Conservation (phyloP, 2,329 filamentous ascomycete species). For the Mycosphaerella sp. region DNA sequence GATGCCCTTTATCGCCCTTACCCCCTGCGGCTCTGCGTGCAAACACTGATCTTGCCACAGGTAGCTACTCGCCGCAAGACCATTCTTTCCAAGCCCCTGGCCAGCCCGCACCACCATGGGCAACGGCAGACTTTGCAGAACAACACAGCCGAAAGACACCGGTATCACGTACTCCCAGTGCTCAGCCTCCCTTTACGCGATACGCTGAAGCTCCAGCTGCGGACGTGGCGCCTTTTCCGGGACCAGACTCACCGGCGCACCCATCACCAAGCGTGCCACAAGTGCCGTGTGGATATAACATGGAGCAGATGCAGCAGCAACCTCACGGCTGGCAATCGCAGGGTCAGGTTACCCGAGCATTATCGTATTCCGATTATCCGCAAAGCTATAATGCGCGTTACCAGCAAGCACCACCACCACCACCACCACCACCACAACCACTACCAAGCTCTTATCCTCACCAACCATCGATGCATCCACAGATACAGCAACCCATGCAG, state of each 20-base stretch:
- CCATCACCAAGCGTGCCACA: slow-evolving; percentile 9
- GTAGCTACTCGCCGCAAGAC: slow-evolving; percentile 5
- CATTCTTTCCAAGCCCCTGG: slow-evolving; percentile 1
- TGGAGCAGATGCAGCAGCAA: slow-evolving; percentile 7
- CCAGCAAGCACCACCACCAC: slow-evolving; percentile 2
- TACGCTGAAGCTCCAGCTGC: slow-evolving; percentile 7
- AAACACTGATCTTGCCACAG: slow-evolving; percentile 3
- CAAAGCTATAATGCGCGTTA: not conserved
- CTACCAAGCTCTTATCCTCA: not conserved
- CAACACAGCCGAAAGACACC: slow-evolving; percentile 8
- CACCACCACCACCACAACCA: not conserved
- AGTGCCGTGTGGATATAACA: not conserved
- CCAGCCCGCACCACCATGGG: slow-evolving; percentile 6
- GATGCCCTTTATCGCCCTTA: not conserved
- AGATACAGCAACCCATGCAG: not conserved
- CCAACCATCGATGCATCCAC: not conserved
- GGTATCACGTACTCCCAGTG: not conserved
- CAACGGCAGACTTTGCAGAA: not conserved
- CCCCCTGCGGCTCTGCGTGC: not conserved
- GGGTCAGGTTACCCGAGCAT: not conserved
- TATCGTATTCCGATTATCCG: slow-evolving; percentile 7
- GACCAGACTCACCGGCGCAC: slow-evolving; percentile 3
- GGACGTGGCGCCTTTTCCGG: slow-evolving; percentile 13
- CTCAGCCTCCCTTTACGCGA: slow-evolving; percentile 2
- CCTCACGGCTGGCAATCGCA: slow-evolving; percentile 5